A percentile compares a stretch with the other conserved stretches of the same genome.
Evolutionary conservation across 495 filamentous ascomycete genomes (phyloP).

Genomic region (Darksidea phi): DNA sequence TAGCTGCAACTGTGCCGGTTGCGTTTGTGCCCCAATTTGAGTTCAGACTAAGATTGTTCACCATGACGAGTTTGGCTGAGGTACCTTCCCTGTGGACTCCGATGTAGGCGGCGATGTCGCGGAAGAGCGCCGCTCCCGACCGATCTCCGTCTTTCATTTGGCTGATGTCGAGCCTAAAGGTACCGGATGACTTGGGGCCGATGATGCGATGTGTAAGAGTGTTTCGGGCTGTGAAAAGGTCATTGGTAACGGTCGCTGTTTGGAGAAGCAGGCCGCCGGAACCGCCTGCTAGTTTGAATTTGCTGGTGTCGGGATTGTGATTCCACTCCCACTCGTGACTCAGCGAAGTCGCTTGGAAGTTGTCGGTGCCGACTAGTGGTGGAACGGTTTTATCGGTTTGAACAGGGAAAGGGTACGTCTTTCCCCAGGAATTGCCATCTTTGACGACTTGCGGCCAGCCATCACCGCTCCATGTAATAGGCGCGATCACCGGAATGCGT

Average conservation of each 20-base stretch:
- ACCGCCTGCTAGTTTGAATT: constrained; percentile 35
- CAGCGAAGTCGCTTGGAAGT: constrained; percentile 46
- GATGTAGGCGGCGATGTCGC: constrained; percentile 55
- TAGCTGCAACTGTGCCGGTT: constrained; percentile 44
- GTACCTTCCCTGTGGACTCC: constrained; percentile 44
- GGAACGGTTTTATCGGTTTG: constrained; percentile 36
- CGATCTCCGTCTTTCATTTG: constrained; percentile 54
- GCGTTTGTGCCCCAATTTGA: constrained; percentile 47
- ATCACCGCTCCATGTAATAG: constrained; percentile 51
- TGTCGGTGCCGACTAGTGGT: constrained; percentile 44
- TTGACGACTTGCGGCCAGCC: constrained; percentile 50
- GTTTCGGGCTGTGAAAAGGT: constrained; percentile 55
- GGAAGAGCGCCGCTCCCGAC: constrained; percentile 52
- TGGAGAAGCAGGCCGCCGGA: constrained; percentile 45
- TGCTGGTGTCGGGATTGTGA: constrained; percentile 54
- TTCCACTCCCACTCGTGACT: constrained; percentile 61
- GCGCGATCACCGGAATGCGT: constrained; percentile 58
- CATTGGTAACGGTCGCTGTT: constrained; percentile 53
- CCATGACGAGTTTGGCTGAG: constrained; percentile 35
- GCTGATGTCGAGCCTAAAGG: constrained; percentile 49
- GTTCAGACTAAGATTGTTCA: constrained; percentile 35
- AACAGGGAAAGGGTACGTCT: constrained; percentile 47
- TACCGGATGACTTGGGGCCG: constrained; percentile 50
- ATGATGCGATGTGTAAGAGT: constrained; percentile 56
- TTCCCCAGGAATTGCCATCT: constrained; percentile 46